phyloP scores from a whole-genome alignment of 2,329 filamentous ascomycete species.

The Apiospora saccharicola region DNA sequence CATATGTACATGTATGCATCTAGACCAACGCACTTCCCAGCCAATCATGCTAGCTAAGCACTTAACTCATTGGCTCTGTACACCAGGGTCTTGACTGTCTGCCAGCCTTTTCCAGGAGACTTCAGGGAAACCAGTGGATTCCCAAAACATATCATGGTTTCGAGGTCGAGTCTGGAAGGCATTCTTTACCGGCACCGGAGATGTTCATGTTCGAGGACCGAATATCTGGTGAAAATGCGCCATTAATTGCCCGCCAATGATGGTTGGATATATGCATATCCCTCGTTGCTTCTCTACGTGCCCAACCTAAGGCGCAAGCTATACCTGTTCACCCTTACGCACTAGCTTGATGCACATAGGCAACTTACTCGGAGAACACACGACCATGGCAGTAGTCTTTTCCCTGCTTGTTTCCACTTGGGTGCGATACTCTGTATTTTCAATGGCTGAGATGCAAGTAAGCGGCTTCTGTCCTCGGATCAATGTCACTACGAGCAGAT shows the following conservation, averaged over 20 bases:
- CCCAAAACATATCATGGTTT: background rate
- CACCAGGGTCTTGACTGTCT: background rate
- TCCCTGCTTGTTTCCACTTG: background rate
- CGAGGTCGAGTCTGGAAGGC: background rate
- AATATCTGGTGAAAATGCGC: background rate
- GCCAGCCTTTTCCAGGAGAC: background rate
- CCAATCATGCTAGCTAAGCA: background rate
- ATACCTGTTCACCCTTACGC: background rate
- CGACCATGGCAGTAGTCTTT: background rate
- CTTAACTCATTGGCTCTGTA: background rate
- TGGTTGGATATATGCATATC: background rate
- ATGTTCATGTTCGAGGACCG: too few relatives aligned
- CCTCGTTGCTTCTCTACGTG: background rate
- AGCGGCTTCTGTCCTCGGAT: conserved; percentile 32
- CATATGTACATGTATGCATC: background rate
- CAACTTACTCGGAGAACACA: conserved; percentile 14
- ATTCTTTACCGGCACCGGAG: background rate
- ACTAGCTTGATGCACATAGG: conserved; percentile 9
- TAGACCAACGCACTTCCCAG: conserved; percentile 3
- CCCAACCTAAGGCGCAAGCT: background rate
- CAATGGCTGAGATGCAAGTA: background rate
- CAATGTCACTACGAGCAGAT: conserved; percentile 36
- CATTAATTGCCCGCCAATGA: conserved; percentile 11
- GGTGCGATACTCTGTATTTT: background rate
- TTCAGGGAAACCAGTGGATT: background rate